A percentile compares a stretch with the other conserved stretches of the same genome.
Conservation (phyloP, 1,284 basidiomycete genomes). For the Fomitopsis betulina region DNA sequence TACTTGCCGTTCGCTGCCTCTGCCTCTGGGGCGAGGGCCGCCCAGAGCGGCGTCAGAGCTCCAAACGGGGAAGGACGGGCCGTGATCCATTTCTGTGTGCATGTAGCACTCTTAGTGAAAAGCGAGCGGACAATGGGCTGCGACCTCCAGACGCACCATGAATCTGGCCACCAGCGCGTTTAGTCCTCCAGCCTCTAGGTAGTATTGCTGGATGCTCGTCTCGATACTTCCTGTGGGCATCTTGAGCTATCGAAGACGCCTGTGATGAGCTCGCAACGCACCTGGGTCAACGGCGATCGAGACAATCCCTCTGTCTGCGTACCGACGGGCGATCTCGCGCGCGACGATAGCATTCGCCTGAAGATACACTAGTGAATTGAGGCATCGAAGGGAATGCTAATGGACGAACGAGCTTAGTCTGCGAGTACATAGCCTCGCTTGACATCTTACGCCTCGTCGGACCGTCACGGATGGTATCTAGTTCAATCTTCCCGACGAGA, state of each 20-base stretch:
- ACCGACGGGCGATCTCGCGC: background rate
- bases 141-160: too few relatives aligned
- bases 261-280: too few relatives aligned
- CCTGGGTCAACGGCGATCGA: constrained; percentile 1
- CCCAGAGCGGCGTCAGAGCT: constrained; percentile 49
- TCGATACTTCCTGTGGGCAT: constrained; percentile 30
- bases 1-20: constrained; percentile 40
- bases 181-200: too few relatives aligned
- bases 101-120: too few relatives aligned
- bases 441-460: background rate
- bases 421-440: background rate
- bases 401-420: constrained; percentile 5
- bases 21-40: constrained; percentile 40
- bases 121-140: too few relatives aligned
- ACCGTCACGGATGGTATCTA: background rate
- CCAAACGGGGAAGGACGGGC: constrained; percentile 25
- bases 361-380: too few relatives aligned
- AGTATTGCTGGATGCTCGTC: constrained; percentile 21
- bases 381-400: too few relatives aligned
- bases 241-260: too few relatives aligned
- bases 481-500: background rate
- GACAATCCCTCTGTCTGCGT: constrained; percentile 1
- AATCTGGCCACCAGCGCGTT: too few relatives aligned
- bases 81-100: too few relatives aligned
- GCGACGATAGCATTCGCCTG: background rate